Conservation (phyloP, 495 filamentous ascomycete species). For the Thermothielavioides terrestris region DNA sequence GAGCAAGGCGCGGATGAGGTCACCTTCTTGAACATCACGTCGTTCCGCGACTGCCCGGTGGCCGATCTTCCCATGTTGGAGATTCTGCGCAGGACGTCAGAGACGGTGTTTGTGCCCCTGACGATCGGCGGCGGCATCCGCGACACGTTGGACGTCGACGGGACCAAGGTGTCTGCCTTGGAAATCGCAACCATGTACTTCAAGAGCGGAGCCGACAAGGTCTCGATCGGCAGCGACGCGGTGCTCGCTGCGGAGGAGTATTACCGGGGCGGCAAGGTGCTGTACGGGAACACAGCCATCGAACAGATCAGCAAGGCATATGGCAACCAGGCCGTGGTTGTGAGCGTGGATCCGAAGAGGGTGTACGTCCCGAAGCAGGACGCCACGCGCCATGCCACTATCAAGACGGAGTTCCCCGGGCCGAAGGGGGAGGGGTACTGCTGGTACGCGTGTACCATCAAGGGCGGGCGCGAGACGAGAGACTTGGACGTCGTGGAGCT, state of each 20-base stretch:
- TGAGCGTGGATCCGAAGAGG: conserved; percentile 87
- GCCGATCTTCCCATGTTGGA: conserved; percentile 94
- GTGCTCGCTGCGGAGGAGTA: conserved; percentile 89
- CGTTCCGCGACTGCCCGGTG: conserved; percentile 87
- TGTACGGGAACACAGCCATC: conserved; percentile 79
- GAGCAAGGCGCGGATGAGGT: conserved; percentile 95
- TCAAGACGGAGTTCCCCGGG: conserved; percentile 61
- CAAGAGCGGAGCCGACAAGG: conserved; percentile 96
- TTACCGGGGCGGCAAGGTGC: conserved; percentile 53
- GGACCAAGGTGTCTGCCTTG: conserved; percentile 74
- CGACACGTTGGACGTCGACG: conserved; percentile 81
- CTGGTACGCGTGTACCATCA: conserved; percentile 98
- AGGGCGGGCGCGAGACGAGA: conserved; percentile 82
- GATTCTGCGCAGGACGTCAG: conserved; percentile 72
- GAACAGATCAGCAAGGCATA: conserved; percentile 91
- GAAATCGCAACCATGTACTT: conserved; percentile 97
- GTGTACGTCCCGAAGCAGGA: conserved; percentile 69
- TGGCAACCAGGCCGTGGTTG: conserved; percentile 93
- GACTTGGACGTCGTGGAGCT: conserved; percentile 88
- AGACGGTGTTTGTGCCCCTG: conserved; percentile 94
- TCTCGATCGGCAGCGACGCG: conserved; percentile 93
- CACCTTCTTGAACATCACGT: conserved; percentile 96
- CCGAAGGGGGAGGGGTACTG: conserved; percentile 72
- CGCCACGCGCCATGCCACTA: conserved; percentile 68
- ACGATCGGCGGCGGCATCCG: conserved; percentile 94